Base-by-base conservation (phyloP, 306 rosid genomes). In the Hippophae rhamnoides region DNA sequence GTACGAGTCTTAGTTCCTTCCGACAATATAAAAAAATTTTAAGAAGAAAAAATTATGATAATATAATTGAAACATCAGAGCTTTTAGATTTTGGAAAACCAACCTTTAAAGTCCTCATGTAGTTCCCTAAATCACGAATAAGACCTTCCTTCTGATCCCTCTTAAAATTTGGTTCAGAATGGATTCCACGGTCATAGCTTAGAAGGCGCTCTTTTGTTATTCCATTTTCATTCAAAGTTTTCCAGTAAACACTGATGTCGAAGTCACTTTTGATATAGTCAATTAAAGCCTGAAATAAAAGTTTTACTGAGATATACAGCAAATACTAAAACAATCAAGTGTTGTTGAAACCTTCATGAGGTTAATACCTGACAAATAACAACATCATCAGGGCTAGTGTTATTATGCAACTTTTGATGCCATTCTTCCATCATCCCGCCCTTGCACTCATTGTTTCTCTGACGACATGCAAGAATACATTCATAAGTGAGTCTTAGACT, bases 351-450 rank as follows among this genome's bases (percentile, higher is more conserved):
- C 63, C 51, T 72, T 71, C 42, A 68, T 49, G 64, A 45, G 61
- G 63, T 40, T 66, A 72, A 64, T 81, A 92, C 99, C 95, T 92
- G 99, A 77, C 99, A 92, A 66, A 92, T 88, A 54, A 92, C 76
- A 75, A 92, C 89, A 70, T 92, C 99, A 82, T 92, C 99, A 8
- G 99, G 99, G 61, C 99, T 92, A 53, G 99, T 92, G 78, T 92
- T 92, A 64, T 92, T 92, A 77, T 92, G 99, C 78, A 92, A 80
- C 79, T 92, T 92, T 70, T 92, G 99, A 76, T 92, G 99, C 99
- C 99, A 92, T 79, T 92, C 95, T 77, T 92, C 99, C 96, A 92
- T 92, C 76, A 92, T 81, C 70, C 79, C 95, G 8, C 99, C 99
- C 75, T 78, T 85, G 80, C 95, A 88, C 4, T 84, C 75, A 65